phyloP scores from a whole-genome alignment of 176 grass and related monocot species.

The Dactylis glomerata region DNA sequence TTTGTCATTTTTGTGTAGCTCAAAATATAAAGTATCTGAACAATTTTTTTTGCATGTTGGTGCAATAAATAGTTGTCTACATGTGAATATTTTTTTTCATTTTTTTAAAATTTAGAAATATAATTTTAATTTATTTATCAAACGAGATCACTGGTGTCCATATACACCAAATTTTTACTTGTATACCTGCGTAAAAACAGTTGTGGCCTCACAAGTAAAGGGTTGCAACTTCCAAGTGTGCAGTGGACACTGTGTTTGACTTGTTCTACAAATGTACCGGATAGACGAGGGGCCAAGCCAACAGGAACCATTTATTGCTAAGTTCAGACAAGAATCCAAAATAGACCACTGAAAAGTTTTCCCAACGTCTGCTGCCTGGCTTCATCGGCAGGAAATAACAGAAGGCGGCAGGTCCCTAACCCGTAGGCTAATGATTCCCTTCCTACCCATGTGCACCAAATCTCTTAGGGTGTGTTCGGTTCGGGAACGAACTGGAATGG shows the following conservation, averaged over 20 bases:
- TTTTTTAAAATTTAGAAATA: no score
- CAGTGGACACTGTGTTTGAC: constrained; percentile 42
- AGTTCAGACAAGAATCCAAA: constrained; percentile 35
- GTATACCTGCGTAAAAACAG: constrained; percentile 9
- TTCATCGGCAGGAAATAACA: constrained; percentile 33
- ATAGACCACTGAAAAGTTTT: constrained; percentile 44
- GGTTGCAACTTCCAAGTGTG: neutral
- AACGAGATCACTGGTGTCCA: no score
- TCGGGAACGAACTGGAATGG: no score
- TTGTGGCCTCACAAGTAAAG: neutral
- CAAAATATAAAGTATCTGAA: no score
- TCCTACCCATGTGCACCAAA: no score
- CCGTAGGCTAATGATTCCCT: constrained; percentile 39
- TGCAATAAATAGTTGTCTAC: no score
- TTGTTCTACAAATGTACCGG: constrained; percentile 24
- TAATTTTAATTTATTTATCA: no score
- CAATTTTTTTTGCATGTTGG: no score
- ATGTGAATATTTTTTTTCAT: no score
- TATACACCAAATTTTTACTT: no score
- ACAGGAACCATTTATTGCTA: constrained; percentile 32
- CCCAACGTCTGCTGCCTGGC: constrained; percentile 31
- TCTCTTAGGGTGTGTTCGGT: no score
- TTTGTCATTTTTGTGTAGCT: no score
- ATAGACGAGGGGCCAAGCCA: neutral
- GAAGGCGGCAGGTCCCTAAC: constrained; percentile 22